These are phyloP conservation scores for Lecanicillium sp. DNA, from an alignment of 2,329 filamentous ascomycete genomes.

Conservation along the genomic window DNA sequence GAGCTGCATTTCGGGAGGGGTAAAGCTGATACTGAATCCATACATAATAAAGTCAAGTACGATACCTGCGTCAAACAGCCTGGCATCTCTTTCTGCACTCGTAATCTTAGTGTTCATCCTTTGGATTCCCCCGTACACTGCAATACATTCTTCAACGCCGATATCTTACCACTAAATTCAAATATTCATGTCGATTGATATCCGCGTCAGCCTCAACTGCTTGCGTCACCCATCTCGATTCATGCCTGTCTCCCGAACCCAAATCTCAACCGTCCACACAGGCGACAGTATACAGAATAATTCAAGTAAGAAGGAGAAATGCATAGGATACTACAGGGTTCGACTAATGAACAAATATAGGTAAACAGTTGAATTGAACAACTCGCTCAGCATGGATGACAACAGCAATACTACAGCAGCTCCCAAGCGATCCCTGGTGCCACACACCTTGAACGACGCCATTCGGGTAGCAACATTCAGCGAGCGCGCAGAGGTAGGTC, in stretches of 20 bases:
- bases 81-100: too few relatives aligned
- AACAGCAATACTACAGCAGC: background rate
- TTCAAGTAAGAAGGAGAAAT: slow-evolving; percentile 26
- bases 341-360: too few relatives aligned
- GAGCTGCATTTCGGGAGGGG: too few relatives aligned
- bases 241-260: slow-evolving; percentile 49
- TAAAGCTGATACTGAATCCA: too few relatives aligned
- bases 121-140: too few relatives aligned
- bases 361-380: background rate
- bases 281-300: slow-evolving; percentile 50
- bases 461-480: slow-evolving; percentile 57
- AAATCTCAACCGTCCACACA: slow-evolving; percentile 47
- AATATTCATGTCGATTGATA: slow-evolving; percentile 55
- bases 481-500: slow-evolving; percentile 64
- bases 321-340: too few relatives aligned
- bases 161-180: background rate
- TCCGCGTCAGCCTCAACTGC: slow-evolving; percentile 47
- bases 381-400: background rate
- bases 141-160: background rate
- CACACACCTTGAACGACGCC: slow-evolving; percentile 42
- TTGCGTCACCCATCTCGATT: slow-evolving; percentile 49
- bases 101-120: too few relatives aligned
- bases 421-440: slow-evolving; percentile 38
- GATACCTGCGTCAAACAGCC: too few relatives aligned
- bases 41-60: too few relatives aligned